Evolutionary conservation across 495 filamentous ascomycete genomes (phyloP).

Genomic region (Haplographium delicatum): DNA sequence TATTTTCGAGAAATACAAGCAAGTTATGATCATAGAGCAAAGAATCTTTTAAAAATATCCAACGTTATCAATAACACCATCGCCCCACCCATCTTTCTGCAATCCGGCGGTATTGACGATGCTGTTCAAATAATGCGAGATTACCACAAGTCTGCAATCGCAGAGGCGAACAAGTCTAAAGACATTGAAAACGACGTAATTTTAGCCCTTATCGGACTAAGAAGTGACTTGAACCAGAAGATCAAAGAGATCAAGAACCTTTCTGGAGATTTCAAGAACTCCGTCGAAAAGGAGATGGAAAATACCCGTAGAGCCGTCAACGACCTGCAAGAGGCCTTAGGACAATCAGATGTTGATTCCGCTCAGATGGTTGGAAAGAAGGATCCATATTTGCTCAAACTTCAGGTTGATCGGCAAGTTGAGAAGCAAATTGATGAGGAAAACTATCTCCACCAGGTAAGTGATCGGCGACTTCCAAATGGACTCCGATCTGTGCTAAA

Average conservation of each 20-base stretch:
- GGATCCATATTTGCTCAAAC: conserved; percentile 82
- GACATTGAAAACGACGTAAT: conserved; percentile 92
- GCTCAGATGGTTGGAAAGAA: conserved; percentile 71
- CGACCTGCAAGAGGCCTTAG: conserved; percentile 73
- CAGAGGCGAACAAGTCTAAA: conserved; percentile 79
- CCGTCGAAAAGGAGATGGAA: conserved; percentile 75
- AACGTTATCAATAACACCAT: conserved; percentile 78
- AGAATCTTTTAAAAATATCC: conserved; percentile 75
- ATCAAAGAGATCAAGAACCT: conserved; percentile 96
- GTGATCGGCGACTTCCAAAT: conserved; percentile 21
- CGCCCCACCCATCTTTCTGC: conserved; percentile 64
- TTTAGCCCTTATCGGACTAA: conserved; percentile 72
- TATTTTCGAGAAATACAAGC: conserved; percentile 93
- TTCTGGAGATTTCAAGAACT: conserved; percentile 90
- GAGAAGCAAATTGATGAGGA: conserved; percentile 94
- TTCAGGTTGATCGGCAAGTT: conserved; percentile 81
- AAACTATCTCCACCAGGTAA: conserved; percentile 89
- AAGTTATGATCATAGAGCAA: conserved; percentile 82
- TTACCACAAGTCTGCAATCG: conserved; percentile 76
- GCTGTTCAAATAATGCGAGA: conserved; percentile 73
- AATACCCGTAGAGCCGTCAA: conserved; percentile 64
- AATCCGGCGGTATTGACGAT: conserved; percentile 78
- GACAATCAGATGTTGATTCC: conserved; percentile 69
- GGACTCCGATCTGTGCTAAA: neutral
- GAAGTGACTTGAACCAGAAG: conserved; percentile 88